Evolutionary conservation across 2,329 filamentous ascomycete species (phyloP), one percentile per base, ranked within the genome.

Genomic region (Hypomyces perniciosus): DNA sequence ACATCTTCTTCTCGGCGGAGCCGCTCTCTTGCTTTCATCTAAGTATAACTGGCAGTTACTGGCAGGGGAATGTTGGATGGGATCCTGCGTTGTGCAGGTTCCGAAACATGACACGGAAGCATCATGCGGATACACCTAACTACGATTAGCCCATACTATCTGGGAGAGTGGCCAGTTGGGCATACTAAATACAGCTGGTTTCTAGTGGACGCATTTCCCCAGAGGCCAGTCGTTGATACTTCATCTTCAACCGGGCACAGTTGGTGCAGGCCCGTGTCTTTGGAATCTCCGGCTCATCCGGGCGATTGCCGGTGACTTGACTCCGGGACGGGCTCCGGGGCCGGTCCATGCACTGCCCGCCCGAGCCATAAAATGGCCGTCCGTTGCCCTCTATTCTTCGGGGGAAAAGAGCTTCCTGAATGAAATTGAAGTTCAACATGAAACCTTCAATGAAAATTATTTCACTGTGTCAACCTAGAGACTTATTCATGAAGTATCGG

Each of bases 1-100:
- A 68, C 30, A 72, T 68, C 53, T 69, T 71, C 46, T 67, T 62
- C 48, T 72, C 69, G 71, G 42, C 37, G 68, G 66, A 5, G 65
- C 67, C 2, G 71, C 68, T 8, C 67, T 63, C 6, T 68, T 71
- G 8, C 29, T n/a, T 7, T 6, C 9, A 5, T 12, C 5, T 12
- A 6, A 48, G 44, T 2, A 4, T 5, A 34, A 37, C 1, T 44
- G 5, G 13, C 9, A 8, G 30, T 5, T 2, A 1, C 3, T 20
- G 6, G 13, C 8, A 1, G 1, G 54, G 58, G 40, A 53, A 68
- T 68, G 65, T 70, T 33, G 66, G 68, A 46, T 68, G n/a, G n/a
- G n/a, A n/a, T 66, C 52, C 62, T 65, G 10, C 66, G 59, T 8
- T 62, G 64, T n/a, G 59, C 62, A 8, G 63, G 56, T 30, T 67